These are phyloP conservation scores for Biscutella auriculata DNA, from an alignment of 441 rosid species.

Conservation along the genomic window DNA sequence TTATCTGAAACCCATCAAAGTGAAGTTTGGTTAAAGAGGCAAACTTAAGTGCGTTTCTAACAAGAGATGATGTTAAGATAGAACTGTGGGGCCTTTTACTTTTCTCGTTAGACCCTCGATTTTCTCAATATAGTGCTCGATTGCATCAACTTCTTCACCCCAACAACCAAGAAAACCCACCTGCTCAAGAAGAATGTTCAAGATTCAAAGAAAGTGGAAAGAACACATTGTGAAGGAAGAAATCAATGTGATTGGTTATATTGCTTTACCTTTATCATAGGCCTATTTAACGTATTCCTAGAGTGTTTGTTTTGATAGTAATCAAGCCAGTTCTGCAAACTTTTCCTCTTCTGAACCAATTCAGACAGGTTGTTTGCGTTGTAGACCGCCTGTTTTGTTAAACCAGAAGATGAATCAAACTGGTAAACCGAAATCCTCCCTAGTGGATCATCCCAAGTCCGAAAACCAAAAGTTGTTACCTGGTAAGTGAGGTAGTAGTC, in stretches of 20 bases:
- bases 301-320: conserved; percentile 64
- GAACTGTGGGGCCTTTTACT: conserved; percentile 22
- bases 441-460: neutral
- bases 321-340: conserved; percentile 74
- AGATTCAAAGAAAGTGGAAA: neutral
- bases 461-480: conserved; percentile 33
- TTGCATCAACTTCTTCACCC: conserved; percentile 62
- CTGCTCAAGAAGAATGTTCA: conserved; percentile 27
- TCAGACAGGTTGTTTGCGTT: conserved; percentile 62
- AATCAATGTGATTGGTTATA: neutral
- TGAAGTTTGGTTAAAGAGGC: neutral
- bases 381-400: conserved; percentile 50
- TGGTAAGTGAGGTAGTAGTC: conserved; percentile 71
- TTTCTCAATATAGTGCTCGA: conserved; percentile 49
- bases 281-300: conserved; percentile 46
- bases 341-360: conserved; percentile 53
- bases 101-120: conserved; percentile 48
- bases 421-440: neutral
- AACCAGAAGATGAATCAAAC: neutral
- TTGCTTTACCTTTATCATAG: conserved; percentile 40
- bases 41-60: neutral
- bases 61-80: neutral
- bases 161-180: conserved; percentile 70
- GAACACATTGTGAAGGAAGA: neutral
- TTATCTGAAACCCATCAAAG: conserved; percentile 35